Percentiles rank a stretch among this genome's conserved stretches.
Conservation (phyloP, 2,329 filamentous ascomycete genomes). For the Alternaria hordeiaustralica region DNA sequence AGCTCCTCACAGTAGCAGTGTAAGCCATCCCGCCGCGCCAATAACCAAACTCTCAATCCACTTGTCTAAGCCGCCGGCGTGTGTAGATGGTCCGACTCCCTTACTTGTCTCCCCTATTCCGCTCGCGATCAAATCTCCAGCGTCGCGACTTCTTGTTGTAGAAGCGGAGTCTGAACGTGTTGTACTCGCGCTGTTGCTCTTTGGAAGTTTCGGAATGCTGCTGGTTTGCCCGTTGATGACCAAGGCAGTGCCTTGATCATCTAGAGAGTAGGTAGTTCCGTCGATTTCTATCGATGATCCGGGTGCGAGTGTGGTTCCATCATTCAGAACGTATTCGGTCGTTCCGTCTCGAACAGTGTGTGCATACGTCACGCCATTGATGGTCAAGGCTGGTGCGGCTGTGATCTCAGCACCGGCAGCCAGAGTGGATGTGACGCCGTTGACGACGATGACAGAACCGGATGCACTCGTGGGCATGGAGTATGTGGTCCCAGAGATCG, state of each 20-base stretch:
- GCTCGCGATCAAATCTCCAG: conserved; percentile 36
- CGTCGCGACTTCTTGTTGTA: conserved; percentile 10
- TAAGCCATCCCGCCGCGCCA: conserved; percentile 36
- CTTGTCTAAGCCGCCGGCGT: conserved; percentile 24
- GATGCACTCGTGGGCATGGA: conserved; percentile 32
- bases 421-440: conserved; percentile 36
- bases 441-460: conserved; percentile 35
- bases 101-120: conserved; percentile 31
- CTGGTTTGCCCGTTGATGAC: conserved; percentile 44
- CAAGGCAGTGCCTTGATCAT: conserved; percentile 33
- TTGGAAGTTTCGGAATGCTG: conserved; percentile 28
- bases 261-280: conserved; percentile 41
- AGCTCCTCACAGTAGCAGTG: conserved; percentile 29
- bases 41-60: conserved; percentile 36
- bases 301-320: conserved; percentile 30
- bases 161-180: conserved; percentile 19
- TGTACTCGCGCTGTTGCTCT: conserved; percentile 35
- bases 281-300: conserved; percentile 31
- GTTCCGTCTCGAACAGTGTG: conserved; percentile 33
- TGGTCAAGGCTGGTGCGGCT: conserved; percentile 29
- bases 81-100: conserved; percentile 11
- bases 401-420: conserved; percentile 15
- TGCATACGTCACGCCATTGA: conserved; percentile 37
- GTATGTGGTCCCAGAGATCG: conserved; percentile 37
- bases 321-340: conserved; percentile 26